Conservation (phyloP, 371 early-diverging fungal genomes). For the Coemansia sp. region DNA sequence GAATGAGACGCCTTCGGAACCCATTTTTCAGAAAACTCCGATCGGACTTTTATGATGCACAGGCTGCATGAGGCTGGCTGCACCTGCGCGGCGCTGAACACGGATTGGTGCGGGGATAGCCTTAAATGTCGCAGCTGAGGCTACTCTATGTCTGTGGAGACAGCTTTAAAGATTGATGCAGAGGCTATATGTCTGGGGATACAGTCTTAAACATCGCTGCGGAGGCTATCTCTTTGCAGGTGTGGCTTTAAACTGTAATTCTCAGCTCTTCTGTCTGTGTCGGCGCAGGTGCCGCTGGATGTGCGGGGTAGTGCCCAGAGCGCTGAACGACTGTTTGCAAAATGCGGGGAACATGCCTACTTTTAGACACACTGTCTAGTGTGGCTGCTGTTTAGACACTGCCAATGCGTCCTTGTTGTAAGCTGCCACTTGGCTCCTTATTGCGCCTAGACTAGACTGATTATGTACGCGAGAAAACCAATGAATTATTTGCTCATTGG, state of each 20-base stretch:
- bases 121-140: too few relatives aligned
- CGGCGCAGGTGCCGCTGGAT: too few relatives aligned
- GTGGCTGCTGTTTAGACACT: conserved; percentile 4
- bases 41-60: conserved; percentile 1
- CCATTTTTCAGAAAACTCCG: conserved; percentile 6
- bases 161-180: too few relatives aligned
- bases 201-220: not conserved
- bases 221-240: not conserved
- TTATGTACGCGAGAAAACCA: not conserved
- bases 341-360: not conserved
- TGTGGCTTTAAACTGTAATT: too few relatives aligned
- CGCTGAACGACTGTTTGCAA: not conserved
- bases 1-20: conserved; percentile 3
- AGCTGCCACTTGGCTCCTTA: conserved; percentile 4
- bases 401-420: conserved; percentile 3
- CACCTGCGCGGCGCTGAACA: not conserved
- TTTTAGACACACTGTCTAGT: conserved; percentile 3
- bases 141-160: too few relatives aligned
- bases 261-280: too few relatives aligned
- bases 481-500: not conserved
- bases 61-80: not conserved
- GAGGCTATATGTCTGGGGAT: not conserved
- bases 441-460: conserved; percentile 1
- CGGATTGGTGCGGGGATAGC: not conserved
- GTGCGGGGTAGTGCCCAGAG: not conserved